Base-by-base conservation (phyloP, 2,329 filamentous ascomycete species). In the Exophiala sideris region DNA sequence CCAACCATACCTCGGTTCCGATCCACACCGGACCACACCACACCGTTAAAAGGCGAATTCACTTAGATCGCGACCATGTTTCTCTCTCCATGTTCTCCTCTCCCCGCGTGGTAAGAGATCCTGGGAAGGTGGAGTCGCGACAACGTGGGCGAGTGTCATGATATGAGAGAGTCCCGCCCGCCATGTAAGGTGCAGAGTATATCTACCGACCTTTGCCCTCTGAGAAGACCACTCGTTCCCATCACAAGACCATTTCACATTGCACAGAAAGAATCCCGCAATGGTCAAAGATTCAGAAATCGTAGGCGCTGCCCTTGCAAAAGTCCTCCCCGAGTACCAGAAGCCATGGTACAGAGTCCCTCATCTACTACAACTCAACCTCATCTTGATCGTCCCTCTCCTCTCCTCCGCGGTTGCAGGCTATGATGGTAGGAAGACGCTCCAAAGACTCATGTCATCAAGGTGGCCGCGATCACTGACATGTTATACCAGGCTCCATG, bases 291-390 rank as follows among this genome's bases (percentile, higher is more conserved):
- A 65, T 39, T 55, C 62, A 49, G 61, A 65, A 40, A 66, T 65
- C 42, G 63, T 66, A 29, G 64, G 64, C 24, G 56, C 62, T 49
- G 64, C 64, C 18, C 52, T 66, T 24, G 64, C 62, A 40, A 54
- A 56, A 12, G 63, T 77, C 6, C 65, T 78, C 3, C 76, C 76
- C n/a, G 52, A 70, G 21, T 67, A 73, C 46, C 59, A 66, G 29
- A 68, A 66, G 32, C 67, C 67, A 29, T 79, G 76, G 76, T 76
- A 71, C 51, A 67, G 68, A 3, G 65, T 67, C 2, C 66, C 69
- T 0, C 74, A 78, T 65, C 64, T 79, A 1, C 60, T 77, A 5
- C 62, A 68, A 32, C 68, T 79, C 6, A 78, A 78, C 50, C 60
- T 77, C 7, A 63, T 76, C 11, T 67, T 79, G 0, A 48, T 77